These are phyloP conservation scores for Pestalotiopsis sp. DNA, from an alignment of 2,329 filamentous ascomycete genomes.

Conservation along the genomic window DNA sequence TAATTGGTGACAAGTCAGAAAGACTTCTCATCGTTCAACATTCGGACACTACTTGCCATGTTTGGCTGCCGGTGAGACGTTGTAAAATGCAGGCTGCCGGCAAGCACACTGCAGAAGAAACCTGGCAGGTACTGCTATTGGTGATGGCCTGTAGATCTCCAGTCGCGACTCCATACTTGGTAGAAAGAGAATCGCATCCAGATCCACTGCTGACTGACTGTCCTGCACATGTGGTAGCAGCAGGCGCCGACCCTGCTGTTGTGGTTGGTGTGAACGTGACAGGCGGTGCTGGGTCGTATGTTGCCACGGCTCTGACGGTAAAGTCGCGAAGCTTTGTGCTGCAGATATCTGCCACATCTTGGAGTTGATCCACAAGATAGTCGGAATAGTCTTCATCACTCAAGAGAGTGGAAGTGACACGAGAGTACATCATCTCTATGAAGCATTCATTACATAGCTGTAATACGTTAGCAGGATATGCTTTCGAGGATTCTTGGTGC, in stretches of 20 bases:
- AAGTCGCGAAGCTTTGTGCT: background rate
- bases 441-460: conserved; percentile 9
- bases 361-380: conserved; percentile 8
- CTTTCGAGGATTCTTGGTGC: background rate
- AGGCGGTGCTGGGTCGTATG: conserved; percentile 1
- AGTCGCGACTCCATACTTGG: conserved; percentile 1
- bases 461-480: background rate
- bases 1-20: background rate
- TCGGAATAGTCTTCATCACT: conserved; percentile 6
- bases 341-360: conserved; percentile 8
- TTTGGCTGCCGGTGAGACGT: background rate
- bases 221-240: background rate
- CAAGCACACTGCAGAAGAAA: background rate
- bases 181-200: conserved; percentile 4
- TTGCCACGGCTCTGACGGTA: background rate
- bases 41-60: background rate
- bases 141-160: background rate
- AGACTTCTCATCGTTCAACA: too few relatives aligned
- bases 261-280: background rate
- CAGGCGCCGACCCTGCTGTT: background rate
- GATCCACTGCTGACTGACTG: background rate
- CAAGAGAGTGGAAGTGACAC: conserved; percentile 6
- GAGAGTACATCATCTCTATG: conserved; percentile 1
- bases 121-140: background rate
- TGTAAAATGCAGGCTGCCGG: conserved; percentile 5